A percentile compares a stretch with the other conserved stretches of the same genome.
Evolutionary conservation across 2,329 filamentous ascomycete species (phyloP).

Genomic region (Clathrospora elynae): DNA sequence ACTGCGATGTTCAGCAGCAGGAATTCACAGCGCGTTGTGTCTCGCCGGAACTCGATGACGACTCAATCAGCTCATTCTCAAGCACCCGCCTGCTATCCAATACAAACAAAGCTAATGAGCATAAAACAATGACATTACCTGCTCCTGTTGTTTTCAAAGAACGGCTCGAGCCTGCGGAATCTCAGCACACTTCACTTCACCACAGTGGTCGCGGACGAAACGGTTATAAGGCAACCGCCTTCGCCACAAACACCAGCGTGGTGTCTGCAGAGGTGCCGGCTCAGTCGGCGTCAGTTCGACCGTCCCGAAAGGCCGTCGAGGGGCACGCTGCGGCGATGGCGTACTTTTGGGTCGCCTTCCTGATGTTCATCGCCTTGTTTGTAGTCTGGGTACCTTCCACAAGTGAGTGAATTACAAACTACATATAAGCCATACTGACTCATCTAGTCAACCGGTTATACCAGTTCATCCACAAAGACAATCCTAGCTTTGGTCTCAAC

Average conservation of each 20-base stretch:
- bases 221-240: slow-evolving; percentile 15
- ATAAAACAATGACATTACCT: not conserved
- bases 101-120: not conserved
- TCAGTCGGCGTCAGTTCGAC: slow-evolving; percentile 1
- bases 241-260: slow-evolving; percentile 8
- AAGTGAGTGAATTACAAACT: slow-evolving; percentile 70
- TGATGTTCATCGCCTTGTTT: slow-evolving; percentile 73
- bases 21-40: slow-evolving; percentile 14
- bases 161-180: slow-evolving; percentile 6
- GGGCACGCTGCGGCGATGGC: slow-evolving; percentile 64
- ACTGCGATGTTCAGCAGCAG: slow-evolving; percentile 60
- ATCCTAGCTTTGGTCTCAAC: slow-evolving; percentile 63
- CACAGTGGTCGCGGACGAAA: not conserved
- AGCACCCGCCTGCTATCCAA: slow-evolving; percentile 30
- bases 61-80: slow-evolving; percentile 37
- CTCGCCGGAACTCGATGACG: slow-evolving; percentile 17
- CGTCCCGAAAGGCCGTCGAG: slow-evolving; percentile 7
- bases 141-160: not conserved
- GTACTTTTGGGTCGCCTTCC: slow-evolving; percentile 71
- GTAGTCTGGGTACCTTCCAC: slow-evolving; percentile 73
- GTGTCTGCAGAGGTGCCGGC: not conserved
- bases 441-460: slow-evolving; percentile 70
- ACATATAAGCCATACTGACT: slow-evolving; percentile 52
- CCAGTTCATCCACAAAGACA: slow-evolving; percentile 61
- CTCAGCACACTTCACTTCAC: slow-evolving; percentile 1